Evolutionary conservation across 2,329 filamentous ascomycete species (phyloP).

Genomic region (Colletotrichum sp.): DNA sequence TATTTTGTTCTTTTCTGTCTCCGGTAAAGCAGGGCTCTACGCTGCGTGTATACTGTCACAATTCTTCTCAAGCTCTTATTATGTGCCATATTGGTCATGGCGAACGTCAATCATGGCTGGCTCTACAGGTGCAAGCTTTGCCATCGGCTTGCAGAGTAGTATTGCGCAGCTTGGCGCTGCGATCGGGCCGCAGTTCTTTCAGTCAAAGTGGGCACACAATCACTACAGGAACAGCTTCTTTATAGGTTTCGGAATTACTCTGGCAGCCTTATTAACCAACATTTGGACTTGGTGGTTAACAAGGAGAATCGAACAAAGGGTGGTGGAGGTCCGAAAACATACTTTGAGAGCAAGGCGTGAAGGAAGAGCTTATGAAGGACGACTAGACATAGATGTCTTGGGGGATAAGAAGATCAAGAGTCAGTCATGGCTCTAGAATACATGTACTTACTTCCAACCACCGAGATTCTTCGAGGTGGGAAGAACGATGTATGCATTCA

Average conservation of each 20-base stretch:
- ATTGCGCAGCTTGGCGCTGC: neutral
- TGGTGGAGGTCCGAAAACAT: no score
- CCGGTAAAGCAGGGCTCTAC: neutral
- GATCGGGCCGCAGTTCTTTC: neutral
- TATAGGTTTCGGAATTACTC: no score
- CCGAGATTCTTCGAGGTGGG: no score
- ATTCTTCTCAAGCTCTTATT: neutral
- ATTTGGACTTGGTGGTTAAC: neutral
- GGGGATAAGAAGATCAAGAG: neutral
- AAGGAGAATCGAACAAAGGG: neutral
- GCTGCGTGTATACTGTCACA: neutral
- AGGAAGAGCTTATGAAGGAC: neutral
- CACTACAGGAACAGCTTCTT: neutral
- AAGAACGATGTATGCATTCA: no score
- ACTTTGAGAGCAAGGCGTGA: neutral
- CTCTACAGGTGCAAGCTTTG: neutral
- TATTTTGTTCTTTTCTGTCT: neutral
- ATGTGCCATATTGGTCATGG: neutral
- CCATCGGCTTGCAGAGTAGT: fast-evolving
- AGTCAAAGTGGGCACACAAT: neutral
- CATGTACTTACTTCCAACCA: no score
- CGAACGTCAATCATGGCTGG: neutral
- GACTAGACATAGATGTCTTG: neutral
- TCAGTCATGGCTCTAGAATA: no score
- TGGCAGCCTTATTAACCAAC: no score